Evolutionary conservation across 768 basidiomycete genomes (phyloP).

Genomic region (Tylopilus balloui): DNA sequence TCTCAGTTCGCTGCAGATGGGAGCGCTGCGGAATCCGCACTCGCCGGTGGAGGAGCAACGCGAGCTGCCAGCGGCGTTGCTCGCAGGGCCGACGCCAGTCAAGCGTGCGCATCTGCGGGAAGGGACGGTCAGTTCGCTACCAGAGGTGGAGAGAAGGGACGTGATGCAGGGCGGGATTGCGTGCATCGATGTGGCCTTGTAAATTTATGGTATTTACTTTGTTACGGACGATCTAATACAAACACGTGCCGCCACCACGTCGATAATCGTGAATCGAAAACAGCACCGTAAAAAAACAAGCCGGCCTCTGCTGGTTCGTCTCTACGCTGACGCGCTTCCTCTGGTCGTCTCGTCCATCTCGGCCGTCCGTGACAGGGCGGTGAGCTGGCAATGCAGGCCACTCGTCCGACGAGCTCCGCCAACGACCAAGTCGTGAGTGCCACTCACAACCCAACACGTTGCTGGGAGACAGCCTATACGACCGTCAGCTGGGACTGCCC

Average conservation of each 20-base stretch:
- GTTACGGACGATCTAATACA: not conserved
- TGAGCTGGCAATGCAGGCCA: constrained; percentile 10
- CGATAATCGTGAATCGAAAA: constrained; percentile 6
- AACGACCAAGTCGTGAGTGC: not conserved
- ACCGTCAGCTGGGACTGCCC: constrained; percentile 23
- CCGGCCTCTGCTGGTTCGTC: too few relatives aligned
- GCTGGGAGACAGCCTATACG: constrained; percentile 13
- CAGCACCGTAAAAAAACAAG: not conserved
- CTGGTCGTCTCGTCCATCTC: not conserved
- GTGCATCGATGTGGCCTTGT: constrained; percentile 24
- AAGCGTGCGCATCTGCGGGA: constrained; percentile 23
- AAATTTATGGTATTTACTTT: constrained; percentile 7
- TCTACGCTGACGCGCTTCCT: not conserved
- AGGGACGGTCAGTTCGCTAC: constrained; percentile 10
- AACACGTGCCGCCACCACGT: not conserved
- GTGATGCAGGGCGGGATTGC: constrained; percentile 25
- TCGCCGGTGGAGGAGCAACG: constrained; percentile 14
- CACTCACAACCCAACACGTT: constrained; percentile 3
- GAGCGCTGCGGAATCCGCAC: constrained; percentile 20
- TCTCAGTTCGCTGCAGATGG: constrained; percentile 13
- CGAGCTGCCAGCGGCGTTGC: not conserved
- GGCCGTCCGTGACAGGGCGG: constrained; percentile 7
- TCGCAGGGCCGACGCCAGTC: not conserved
- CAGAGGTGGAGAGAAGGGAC: constrained; percentile 22
- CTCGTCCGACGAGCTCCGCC: constrained; percentile 17